These are phyloP conservation scores for Sporopachydermia quercuum DNA, from an alignment of 805 yeast genomes.

Conservation along the genomic window DNA sequence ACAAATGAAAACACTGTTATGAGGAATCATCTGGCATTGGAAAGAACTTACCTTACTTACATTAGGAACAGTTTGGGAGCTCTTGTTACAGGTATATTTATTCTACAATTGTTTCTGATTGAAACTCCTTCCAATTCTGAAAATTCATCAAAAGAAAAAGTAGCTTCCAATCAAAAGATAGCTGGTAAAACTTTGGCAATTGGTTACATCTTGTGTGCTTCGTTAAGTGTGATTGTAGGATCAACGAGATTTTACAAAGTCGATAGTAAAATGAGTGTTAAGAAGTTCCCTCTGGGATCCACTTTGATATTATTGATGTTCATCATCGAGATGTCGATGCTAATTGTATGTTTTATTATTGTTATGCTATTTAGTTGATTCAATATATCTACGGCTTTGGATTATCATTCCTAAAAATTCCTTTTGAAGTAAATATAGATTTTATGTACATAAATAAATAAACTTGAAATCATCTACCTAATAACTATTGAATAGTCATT, in stretches of 20 bases:
- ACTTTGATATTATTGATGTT: too few relatives aligned
- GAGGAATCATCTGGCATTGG: not conserved
- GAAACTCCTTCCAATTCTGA: too few relatives aligned
- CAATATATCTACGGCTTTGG: too few relatives aligned
- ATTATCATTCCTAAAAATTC: too few relatives aligned
- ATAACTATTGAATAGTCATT: too few relatives aligned
- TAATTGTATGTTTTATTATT: too few relatives aligned
- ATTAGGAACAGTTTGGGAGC: not conserved
- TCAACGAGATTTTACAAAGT: not conserved
- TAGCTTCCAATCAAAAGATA: not conserved
- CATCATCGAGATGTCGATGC: too few relatives aligned
- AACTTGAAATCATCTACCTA: too few relatives aligned
- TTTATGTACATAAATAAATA: too few relatives aligned
- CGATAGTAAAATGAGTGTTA: not conserved
- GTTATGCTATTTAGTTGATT: too few relatives aligned
- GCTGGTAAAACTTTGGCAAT: not conserved
- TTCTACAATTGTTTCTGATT: not conserved
- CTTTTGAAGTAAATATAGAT: too few relatives aligned
- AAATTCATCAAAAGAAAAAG: too few relatives aligned
- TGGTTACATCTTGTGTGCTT: not conserved
- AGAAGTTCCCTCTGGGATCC: not conserved
- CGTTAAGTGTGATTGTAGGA: not conserved
- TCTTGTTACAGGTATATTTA: not conserved
- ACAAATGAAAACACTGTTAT: not conserved
- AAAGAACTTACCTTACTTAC: not conserved